Conservation (phyloP, 1,139 yeast genomes). For the Wickerhamomyces sp. region DNA sequence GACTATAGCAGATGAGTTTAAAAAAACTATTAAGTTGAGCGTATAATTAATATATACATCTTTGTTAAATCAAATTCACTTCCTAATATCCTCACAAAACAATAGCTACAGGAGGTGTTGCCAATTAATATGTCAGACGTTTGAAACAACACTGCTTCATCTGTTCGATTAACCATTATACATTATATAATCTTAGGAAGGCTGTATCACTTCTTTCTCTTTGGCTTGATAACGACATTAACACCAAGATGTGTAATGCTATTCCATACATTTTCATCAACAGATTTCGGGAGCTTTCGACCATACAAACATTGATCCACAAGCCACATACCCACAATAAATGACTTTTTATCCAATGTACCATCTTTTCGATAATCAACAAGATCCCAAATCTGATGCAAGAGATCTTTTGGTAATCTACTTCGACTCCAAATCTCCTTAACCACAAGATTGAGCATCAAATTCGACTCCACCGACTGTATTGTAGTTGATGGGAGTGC, state of each 20-base stretch:
- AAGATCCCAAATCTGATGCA: slow-evolving; percentile 69
- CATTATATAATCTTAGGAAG: too few species aligned
- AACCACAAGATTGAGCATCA: slow-evolving; percentile 49
- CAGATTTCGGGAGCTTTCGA: slow-evolving; percentile 69
- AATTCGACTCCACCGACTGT: slow-evolving; percentile 31
- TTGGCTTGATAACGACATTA: slow-evolving; percentile 27
- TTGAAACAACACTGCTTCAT: too few species aligned
- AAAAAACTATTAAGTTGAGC: too few species aligned
- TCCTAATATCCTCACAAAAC: too few species aligned
- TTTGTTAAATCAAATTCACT: too few species aligned
- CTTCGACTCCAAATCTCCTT: slow-evolving; percentile 78
- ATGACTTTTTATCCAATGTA: slow-evolving; percentile 71
- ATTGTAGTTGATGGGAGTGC: too few species aligned
- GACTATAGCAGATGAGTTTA: too few species aligned
- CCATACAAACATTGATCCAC: slow-evolving; percentile 96
- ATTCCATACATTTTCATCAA: slow-evolving; percentile 58
- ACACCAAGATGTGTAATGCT: slow-evolving; percentile 45
- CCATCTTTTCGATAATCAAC: slow-evolving; percentile 79
- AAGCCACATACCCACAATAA: slow-evolving; percentile 92
- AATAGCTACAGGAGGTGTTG: too few species aligned
- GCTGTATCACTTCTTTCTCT: slow-evolving; percentile 11
- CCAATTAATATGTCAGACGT: too few species aligned
- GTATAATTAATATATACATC: too few species aligned
- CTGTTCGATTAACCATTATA: too few species aligned
- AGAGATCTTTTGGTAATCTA: slow-evolving; percentile 55